A percentile compares a stretch with the other conserved stretches of the same genome.
Conservation (phyloP, 139 green algal genomes). For the Zygnema cylindricum region DNA sequence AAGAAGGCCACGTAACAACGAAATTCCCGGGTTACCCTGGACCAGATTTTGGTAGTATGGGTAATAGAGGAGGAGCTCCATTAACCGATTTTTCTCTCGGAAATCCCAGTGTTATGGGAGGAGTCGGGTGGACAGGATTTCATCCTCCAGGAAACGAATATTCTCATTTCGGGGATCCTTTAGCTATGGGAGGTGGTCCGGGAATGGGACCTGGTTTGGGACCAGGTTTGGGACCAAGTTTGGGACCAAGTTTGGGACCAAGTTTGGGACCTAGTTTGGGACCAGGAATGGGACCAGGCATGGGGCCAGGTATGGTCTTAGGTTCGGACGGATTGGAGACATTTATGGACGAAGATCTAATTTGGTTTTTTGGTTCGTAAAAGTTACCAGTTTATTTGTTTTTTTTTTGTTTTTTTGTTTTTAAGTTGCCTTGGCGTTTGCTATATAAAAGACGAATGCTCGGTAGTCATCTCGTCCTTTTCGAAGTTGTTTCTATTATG, state of each 20-base stretch:
- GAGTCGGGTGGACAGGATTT: background rate
- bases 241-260: background rate
- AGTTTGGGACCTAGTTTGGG: too few species aligned
- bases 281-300: background rate
- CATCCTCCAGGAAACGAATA: background rate
- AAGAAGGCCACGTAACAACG: too few species aligned
- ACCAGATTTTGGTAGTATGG: too few species aligned
- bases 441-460: too few species aligned
- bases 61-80: background rate
- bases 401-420: too few species aligned
- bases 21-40: too few species aligned
- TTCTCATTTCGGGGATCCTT: background rate
- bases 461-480: too few species aligned
- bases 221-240: background rate
- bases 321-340: background rate
- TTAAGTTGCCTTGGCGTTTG: too few species aligned
- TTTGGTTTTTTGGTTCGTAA: slow-evolving; percentile 51
- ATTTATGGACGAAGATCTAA: slow-evolving; percentile 45
- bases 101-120: background rate
- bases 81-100: background rate
- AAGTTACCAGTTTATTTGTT: too few species aligned
- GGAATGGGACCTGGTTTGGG: background rate
- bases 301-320: background rate
- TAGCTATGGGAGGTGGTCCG: background rate
- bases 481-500: too few species aligned